These are phyloP conservation scores for Fusarium sp. DNA, from an alignment of 2,329 filamentous ascomycete species.

Conservation along the genomic window DNA sequence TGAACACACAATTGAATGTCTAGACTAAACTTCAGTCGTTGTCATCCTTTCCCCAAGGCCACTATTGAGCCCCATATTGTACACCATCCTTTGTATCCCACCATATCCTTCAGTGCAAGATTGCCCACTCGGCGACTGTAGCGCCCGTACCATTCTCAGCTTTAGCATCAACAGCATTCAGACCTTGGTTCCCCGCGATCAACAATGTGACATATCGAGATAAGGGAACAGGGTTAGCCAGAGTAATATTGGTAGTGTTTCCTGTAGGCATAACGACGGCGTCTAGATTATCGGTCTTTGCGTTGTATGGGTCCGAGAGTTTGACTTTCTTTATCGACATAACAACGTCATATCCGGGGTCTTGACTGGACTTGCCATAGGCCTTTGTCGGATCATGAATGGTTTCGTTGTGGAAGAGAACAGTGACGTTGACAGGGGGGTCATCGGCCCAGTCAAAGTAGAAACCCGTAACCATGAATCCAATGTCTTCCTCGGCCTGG, in stretches of 20 bases:
- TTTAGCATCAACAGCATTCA: neutral
- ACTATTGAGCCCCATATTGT: neutral
- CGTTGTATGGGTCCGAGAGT: neutral
- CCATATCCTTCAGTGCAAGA: neutral
- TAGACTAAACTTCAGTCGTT: too few relatives aligned
- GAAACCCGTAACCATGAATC: neutral
- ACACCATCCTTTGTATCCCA: neutral
- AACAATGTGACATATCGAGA: neutral
- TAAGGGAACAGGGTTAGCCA: neutral
- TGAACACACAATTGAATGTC: too few relatives aligned
- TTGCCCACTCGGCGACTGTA: conserved; percentile 2
- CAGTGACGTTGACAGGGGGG: neutral
- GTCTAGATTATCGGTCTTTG: neutral
- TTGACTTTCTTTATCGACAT: neutral
- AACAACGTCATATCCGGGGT: neutral
- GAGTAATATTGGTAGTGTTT: neutral
- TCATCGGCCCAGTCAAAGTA: neutral
- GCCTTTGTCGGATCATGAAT: neutral
- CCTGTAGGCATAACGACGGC: neutral
- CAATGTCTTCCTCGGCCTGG: neutral
- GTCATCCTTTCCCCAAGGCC: fast-evolving
- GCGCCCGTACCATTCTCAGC: neutral
- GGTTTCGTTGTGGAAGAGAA: neutral
- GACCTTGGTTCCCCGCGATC: neutral
- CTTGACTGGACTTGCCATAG: fast-evolving